Base-by-base conservation (phyloP, 371 early-diverging fungal species). In the Lichtheimia corymbifera region DNA sequence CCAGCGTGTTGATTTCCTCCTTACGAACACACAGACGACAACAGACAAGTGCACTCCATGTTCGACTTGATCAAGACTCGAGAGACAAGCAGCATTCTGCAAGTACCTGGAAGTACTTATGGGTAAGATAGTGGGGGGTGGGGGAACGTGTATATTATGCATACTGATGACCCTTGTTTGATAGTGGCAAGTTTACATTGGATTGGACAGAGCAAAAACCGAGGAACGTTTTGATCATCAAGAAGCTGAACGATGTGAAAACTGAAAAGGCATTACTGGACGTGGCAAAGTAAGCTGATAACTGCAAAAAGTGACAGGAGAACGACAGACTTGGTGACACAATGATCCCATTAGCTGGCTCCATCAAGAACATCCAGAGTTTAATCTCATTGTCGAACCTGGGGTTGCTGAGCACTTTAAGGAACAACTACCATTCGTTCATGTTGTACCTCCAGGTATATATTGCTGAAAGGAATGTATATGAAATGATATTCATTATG, bases 211-310 rank as follows among this genome's bases (percentile, higher is more conserved):
- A 80, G 11, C 47, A 22, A 35, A 73, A 71, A n/a, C 93, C 94
- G 13, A 76, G 86, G 20, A 89, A 86, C 1, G 85, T 91, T 4
- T 74, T 94, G 30, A 81, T 94, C 41, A 81, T 94, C 52, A 91
- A 89, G 59, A 94, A 94, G 66, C 88, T 86, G 15, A 73, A 88
- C 52, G 92, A 90, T 65, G 67, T 70, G 18, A 73, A 77, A 47
- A 90, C 90, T 0, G 87, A 88, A 58, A 72, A 72, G 17, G 89
- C 93, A 6, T 64, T 94, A 13, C 58, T 84, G 13, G 82, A 87
- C 22, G 75, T 92, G 4, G 79, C 83, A 59, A 82, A 71, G 84
- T 92, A 82, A 55, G 66, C 9, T 35, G 35, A 11, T 35, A 2
- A 35, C 35, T 11, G 35, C 35, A 35, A 11, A 11, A 2, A 7